These are phyloP conservation scores for Globisporangium solare DNA, from an alignment of 352 stramenopile genomes.

Conservation along the genomic window DNA sequence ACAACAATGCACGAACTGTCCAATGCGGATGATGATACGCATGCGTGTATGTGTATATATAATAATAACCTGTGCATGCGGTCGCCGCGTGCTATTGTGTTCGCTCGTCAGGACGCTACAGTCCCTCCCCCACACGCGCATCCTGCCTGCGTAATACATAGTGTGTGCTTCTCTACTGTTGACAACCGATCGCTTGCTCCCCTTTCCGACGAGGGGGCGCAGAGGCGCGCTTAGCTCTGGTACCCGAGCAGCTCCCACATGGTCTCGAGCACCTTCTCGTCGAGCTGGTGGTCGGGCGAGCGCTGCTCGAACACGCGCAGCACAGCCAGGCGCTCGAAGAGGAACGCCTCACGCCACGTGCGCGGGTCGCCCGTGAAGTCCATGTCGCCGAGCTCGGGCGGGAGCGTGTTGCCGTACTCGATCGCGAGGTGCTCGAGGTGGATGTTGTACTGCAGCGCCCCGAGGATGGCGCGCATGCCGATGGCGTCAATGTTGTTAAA, in stretches of 20 bases:
- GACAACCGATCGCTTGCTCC: no score
- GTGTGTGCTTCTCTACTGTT: no score
- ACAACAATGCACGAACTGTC: no score
- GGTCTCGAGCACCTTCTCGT: constrained; percentile 40
- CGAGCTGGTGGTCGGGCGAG: constrained; percentile 29
- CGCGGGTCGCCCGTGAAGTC: constrained; percentile 40
- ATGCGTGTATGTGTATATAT: no score
- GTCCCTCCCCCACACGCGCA: no score
- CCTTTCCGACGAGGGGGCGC: constrained; percentile 5
- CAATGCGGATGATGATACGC: no score
- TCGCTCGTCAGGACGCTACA: no score
- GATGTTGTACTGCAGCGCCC: constrained; percentile 46
- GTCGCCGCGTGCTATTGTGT: no score
- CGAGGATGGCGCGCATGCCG: constrained; percentile 40
- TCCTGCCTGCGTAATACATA: no score
- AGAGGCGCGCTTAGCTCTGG: constrained; percentile 4
- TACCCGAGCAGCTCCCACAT: constrained; percentile 55
- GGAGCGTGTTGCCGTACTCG: constrained; percentile 55
- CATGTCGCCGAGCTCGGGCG: constrained; percentile 39
- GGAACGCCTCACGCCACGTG: constrained; percentile 38
- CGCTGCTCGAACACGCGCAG: constrained; percentile 45
- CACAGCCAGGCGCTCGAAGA: constrained; percentile 44
- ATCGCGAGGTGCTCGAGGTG: constrained; percentile 46
- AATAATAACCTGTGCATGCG: no score
- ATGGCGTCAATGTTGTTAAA: constrained; percentile 57